Evolutionary conservation across 768 basidiomycete genomes (phyloP), one percentile per base, ranked within the genome.

Genomic region (Boletus rufocinnamomeus): DNA sequence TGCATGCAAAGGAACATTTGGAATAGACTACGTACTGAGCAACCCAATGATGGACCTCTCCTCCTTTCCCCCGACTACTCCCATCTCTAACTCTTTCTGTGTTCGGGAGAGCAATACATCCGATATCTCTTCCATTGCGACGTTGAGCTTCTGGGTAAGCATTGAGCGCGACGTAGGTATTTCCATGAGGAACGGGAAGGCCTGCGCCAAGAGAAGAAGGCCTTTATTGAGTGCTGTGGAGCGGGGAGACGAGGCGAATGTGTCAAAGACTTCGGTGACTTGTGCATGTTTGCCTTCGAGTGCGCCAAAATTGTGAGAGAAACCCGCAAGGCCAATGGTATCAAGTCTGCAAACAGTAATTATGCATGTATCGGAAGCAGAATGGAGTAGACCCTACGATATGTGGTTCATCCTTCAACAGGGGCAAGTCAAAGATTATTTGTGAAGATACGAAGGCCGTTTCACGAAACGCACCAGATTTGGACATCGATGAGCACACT

Each of bases 201-300:
- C 61, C 0, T 73, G 67, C 0, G 71, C 69, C 25, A 82, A 66
- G 16, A 83, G 63, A 53, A 76, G 64, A 6, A 77, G 57, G 14
- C 71, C 48, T 11, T 58, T 57, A 25, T 72, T 71, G 47, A 76
- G 19, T 13, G 70, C 45, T 11, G 69, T 68, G 6, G 55, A 23
- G 0, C 28, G 23, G 13, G 59, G 59, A 8, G 74, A 64, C 17
- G 61, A 57, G 10, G 28, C 38, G 54, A 80, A 73, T 1, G 72
- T 64, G 19, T 78, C 76, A 37, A 82, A 79, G 7, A 74, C 71
- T 10, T 77, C 72, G 4, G 75, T 70, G 16, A 84, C 73, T 59
- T 3, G 80, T 71, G 19, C n/a, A n/a, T 65, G 66, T 52, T 81
- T 76, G 4, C 84, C 84, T 14, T 81, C 76, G 7, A 86, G 74